Conservation (phyloP, 2,329 filamentous ascomycete species). For the Claviceps purpurea region DNA sequence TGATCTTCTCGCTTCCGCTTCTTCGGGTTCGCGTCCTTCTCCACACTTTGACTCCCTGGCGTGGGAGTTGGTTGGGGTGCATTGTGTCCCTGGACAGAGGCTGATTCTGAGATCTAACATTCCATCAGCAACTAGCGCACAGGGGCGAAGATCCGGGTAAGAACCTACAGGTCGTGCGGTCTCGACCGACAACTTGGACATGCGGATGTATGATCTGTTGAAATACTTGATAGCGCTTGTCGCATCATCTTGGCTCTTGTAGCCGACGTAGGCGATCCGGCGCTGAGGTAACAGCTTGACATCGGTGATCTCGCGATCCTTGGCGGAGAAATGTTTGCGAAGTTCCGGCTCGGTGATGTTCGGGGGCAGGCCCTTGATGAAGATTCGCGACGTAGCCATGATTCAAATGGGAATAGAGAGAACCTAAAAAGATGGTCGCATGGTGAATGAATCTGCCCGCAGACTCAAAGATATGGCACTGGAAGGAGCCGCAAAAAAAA, state of each 20-base stretch:
- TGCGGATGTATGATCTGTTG: constrained; percentile 86
- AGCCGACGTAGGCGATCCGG: constrained; percentile 91
- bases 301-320: constrained; percentile 70
- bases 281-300: constrained; percentile 81
- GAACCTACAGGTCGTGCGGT: constrained; percentile 61
- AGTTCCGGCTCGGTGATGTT: constrained; percentile 75
- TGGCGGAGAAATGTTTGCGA: constrained; percentile 69
- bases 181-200: constrained; percentile 88
- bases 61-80: constrained; percentile 13
- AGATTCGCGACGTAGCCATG: constrained; percentile 52
- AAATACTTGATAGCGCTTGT: constrained; percentile 82
- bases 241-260: constrained; percentile 71
- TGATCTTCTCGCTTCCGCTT: constrained; percentile 55
- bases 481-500: constrained; percentile 13
- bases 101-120: constrained; percentile 32
- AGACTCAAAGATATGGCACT: constrained; percentile 3
- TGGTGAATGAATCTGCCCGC: constrained; percentile 5
- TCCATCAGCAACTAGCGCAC: constrained; percentile 20
- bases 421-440: not conserved
- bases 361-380: constrained; percentile 76
- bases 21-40: constrained; percentile 31
- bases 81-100: constrained; percentile 18
- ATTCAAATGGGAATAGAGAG: constrained; percentile 10
- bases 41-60: constrained; percentile 6
- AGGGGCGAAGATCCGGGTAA: constrained; percentile 6